These are phyloP conservation scores for Aspergillus versicolor DNA, from an alignment of 2,329 filamentous ascomycete species.

Conservation along the genomic window DNA sequence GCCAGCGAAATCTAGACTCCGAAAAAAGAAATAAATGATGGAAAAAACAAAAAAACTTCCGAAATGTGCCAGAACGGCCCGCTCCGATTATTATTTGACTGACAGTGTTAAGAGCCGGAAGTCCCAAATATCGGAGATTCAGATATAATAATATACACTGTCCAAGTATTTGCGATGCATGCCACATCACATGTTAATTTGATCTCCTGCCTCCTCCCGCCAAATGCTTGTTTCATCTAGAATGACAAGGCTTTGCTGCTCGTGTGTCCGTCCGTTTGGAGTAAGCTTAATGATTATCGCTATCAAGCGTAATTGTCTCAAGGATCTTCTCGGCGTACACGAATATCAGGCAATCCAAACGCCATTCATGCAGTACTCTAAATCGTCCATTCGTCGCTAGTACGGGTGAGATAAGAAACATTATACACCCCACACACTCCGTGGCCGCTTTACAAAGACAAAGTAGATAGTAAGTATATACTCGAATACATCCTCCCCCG, in stretches of 20 bases:
- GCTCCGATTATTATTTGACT: neutral
- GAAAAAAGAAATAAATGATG: neutral
- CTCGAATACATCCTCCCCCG: neutral
- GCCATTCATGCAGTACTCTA: neutral
- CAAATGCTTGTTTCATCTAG: slow-evolving; percentile 11
- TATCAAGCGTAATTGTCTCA: slow-evolving; percentile 9
- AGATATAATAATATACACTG: too few species aligned
- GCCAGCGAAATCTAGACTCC: neutral
- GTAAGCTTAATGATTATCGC: slow-evolving; percentile 20
- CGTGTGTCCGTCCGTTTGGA: slow-evolving; percentile 8
- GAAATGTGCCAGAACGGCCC: slow-evolving; percentile 4
- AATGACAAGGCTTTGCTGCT: slow-evolving; percentile 5
- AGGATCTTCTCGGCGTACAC: neutral
- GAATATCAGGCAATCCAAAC: neutral
- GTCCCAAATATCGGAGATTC: too few species aligned
- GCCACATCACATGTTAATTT: slow-evolving; percentile 1
- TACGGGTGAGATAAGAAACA: neutral
- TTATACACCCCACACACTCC: neutral
- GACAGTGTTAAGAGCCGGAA: neutral
- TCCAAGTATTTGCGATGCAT: neutral
- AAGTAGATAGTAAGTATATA: slow-evolving; percentile 1
- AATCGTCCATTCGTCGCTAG: slow-evolving; percentile 6
- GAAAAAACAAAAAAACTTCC: neutral
- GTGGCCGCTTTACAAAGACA: neutral
- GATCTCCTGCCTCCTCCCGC: neutral